Evolutionary conservation across 345 rosid species (phyloP), one percentile per base, ranked within the genome.

Genomic region (Lepidium sativum): DNA sequence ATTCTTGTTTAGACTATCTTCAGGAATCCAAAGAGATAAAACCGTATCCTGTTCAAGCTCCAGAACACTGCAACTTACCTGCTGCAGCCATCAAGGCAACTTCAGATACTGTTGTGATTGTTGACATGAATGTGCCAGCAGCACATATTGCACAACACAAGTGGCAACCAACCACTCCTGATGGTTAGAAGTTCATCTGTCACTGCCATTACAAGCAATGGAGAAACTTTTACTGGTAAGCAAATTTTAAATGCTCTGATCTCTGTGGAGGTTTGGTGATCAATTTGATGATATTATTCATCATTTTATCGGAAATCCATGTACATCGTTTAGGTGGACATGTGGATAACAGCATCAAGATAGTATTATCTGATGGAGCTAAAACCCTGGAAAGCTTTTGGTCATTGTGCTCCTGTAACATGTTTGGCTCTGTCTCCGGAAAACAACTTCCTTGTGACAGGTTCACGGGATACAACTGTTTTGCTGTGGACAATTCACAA

Each of bases 391-490:
- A 94, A 78, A 80, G 97, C 99, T 41, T 53, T 51, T 63, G 97
- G 87, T 49, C 99, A 94, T 67, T 88, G 88, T 84, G 95, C 96
- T 70, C 92, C 99, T 33, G 97, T 90, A 68, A 94, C 97, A 73
- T 94, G 97, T 75, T 78, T 94, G 41, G 95, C 99, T 62, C 81
- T 94, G 61, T 90, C 95, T 31, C 79, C 85, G 41, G 95, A 88
- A 56, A 75, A 83, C 82, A 78, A 62, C 74, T 86, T 82, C 75
- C 96, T 94, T 8, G 96, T 86, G 37, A 87, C 97, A n/a, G 99
- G 99, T 65, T 94, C 99, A 27, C 76, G 80, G 23, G 99, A 94
- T 55, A 70, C 95, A n/a, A 94, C 99, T 23, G 76, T 90, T 53
- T 55, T 94, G 55, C 85, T 94, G 39, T 94, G 99, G 99, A 94